These are phyloP conservation scores for Groenewaldozyma auringiensis DNA, from an alignment of 1,139 yeast genomes.

Conservation along the genomic window DNA sequence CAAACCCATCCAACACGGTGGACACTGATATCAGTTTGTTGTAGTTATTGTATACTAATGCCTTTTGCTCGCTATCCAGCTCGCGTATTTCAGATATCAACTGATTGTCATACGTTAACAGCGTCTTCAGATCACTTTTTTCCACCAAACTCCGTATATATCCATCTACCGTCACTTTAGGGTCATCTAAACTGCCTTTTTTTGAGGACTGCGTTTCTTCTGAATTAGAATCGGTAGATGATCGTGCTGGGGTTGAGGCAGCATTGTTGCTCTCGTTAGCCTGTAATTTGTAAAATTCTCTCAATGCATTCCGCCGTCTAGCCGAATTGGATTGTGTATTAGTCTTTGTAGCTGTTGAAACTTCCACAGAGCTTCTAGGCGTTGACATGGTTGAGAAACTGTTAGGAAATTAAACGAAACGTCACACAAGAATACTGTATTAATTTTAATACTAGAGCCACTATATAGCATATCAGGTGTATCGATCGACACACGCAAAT, in stretches of 20 bases:
- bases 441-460: too few species aligned
- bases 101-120: slow-evolving; percentile 28
- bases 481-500: too few species aligned
- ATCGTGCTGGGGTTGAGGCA: slow-evolving; percentile 7
- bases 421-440: too few species aligned
- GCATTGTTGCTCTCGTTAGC: slow-evolving; percentile 6
- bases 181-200: slow-evolving; percentile 17
- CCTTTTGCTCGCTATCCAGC: slow-evolving; percentile 37
- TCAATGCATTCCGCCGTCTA: slow-evolving; percentile 31
- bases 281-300: slow-evolving; percentile 36
- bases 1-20: slow-evolving; percentile 27
- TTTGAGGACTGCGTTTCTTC: not conserved
- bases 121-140: slow-evolving; percentile 22
- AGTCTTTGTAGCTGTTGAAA: not conserved
- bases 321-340: slow-evolving; percentile 13
- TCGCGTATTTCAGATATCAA: slow-evolving; percentile 30
- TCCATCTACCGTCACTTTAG: slow-evolving; percentile 19
- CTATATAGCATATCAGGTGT: too few species aligned
- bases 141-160: slow-evolving; percentile 24
- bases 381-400: not conserved
- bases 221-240: not conserved
- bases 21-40: slow-evolving; percentile 36
- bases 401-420: too few species aligned
- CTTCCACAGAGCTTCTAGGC: not conserved
- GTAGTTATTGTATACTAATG: slow-evolving; percentile 39